These are phyloP conservation scores for Coemansia furcata DNA, from an alignment of 192 early-diverging fungal genomes.

Conservation along the genomic window DNA sequence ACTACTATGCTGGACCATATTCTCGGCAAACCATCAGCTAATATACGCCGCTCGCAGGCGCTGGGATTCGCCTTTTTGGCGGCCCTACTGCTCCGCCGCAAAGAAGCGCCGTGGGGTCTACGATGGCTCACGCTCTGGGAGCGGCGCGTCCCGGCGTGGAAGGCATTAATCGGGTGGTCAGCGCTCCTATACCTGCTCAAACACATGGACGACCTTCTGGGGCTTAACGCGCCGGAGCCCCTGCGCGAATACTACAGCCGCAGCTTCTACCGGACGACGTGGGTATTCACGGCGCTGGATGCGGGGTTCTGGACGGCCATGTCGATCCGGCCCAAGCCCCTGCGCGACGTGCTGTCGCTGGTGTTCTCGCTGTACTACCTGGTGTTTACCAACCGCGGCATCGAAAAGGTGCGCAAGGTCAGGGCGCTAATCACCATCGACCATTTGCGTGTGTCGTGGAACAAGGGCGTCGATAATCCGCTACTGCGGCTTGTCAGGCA, in stretches of 20 bases:
- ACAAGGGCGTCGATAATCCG: conserved; percentile 64
- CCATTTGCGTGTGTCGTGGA: conserved; percentile 88
- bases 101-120: conserved; percentile 29
- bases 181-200: conserved; percentile 63
- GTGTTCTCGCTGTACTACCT: conserved; percentile 82
- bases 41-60: conserved; percentile 78
- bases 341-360: conserved; percentile 74
- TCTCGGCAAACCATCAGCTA: conserved; percentile 84
- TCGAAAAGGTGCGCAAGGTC: conserved; percentile 82
- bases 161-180: conserved; percentile 66
- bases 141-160: conserved; percentile 60
- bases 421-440: conserved; percentile 75
- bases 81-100: conserved; percentile 18
- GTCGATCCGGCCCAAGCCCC: conserved; percentile 66
- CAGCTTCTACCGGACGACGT: conserved; percentile 87
- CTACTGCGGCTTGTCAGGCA: conserved; percentile 15
- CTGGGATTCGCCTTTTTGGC: conserved; percentile 11
- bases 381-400: conserved; percentile 76
- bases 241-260: conserved; percentile 82
- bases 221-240: conserved; percentile 77
- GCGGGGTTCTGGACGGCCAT: conserved; percentile 93
- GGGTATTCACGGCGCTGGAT: conserved; percentile 87
- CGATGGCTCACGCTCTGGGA: conserved; percentile 25
- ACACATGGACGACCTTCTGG: conserved; percentile 69
- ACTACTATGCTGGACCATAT: conserved; percentile 85